These are phyloP conservation scores for Colletotrichum somersetense DNA, from an alignment of 2,329 filamentous ascomycete genomes.

Conservation along the genomic window DNA sequence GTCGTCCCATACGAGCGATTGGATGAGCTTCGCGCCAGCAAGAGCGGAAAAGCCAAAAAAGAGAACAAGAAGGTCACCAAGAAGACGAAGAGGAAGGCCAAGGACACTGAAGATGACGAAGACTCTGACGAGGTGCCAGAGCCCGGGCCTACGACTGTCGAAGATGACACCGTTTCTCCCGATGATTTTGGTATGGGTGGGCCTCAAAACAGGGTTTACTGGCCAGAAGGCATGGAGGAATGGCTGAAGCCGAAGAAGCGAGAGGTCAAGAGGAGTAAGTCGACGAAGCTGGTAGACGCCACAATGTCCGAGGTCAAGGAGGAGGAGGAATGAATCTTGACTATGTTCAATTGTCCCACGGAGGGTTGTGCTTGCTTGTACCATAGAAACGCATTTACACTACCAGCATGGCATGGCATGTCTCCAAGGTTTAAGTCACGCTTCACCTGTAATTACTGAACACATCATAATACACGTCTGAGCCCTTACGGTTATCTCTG, in stretches of 20 bases:
- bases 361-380: not conserved
- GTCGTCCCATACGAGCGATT: conserved; percentile 81
- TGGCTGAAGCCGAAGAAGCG: conserved; percentile 88
- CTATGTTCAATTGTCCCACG: not conserved
- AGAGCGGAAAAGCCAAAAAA: conserved; percentile 56
- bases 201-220: conserved; percentile 84
- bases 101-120: conserved; percentile 49
- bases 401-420: not conserved
- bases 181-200: conserved; percentile 90
- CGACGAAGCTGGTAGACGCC: conserved; percentile 46
- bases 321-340: not conserved
- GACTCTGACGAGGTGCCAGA: conserved; percentile 55
- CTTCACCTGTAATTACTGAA: not conserved
- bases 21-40: conserved; percentile 76
- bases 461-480: not conserved
- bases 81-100: conserved; percentile 51
- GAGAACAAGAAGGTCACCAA: conserved; percentile 56
- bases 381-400: not conserved
- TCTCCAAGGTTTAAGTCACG: not conserved
- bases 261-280: conserved; percentile 68
- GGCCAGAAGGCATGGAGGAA: conserved; percentile 90
- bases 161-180: conserved; percentile 65
- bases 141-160: conserved; percentile 52
- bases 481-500: not conserved
- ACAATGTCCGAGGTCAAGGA: conserved; percentile 46